Evolutionary conservation across 768 basidiomycete species (phyloP).

Genomic region (Crepidotus variabilis): DNA sequence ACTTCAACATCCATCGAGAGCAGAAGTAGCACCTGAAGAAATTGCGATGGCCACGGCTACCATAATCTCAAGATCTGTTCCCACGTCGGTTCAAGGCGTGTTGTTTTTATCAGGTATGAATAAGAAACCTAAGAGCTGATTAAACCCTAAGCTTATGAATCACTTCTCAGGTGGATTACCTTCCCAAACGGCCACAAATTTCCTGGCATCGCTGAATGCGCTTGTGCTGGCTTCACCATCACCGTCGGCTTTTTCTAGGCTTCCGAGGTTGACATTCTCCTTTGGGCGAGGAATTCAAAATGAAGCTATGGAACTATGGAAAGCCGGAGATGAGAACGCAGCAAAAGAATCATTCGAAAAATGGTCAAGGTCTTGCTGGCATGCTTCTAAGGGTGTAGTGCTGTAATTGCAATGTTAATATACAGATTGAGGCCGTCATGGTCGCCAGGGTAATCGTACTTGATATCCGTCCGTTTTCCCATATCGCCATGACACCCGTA

Average conservation of each 20-base stretch:
- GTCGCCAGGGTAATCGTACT: neutral
- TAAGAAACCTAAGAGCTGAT: neutral
- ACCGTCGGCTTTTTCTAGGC: slow-evolving; percentile 31
- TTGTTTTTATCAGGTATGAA: slow-evolving; percentile 45
- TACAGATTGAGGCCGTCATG: slow-evolving; percentile 6
- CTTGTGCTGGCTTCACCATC: slow-evolving; percentile 29
- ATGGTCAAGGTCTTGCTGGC: slow-evolving; percentile 40
- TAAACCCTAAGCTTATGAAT: neutral
- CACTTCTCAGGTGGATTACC: slow-evolving; percentile 35
- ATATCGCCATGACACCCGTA: too few relatives aligned
- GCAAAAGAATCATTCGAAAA: slow-evolving; percentile 36
- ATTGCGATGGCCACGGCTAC: slow-evolving; percentile 45
- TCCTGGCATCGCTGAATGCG: slow-evolving; percentile 38
- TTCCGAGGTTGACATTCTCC: slow-evolving; percentile 45
- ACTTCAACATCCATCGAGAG: slow-evolving; percentile 35
- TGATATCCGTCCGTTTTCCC: neutral
- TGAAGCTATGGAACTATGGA: slow-evolving; percentile 44
- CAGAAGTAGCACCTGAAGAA: slow-evolving; percentile 30
- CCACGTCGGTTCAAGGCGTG: slow-evolving; percentile 42
- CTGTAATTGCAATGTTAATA: slow-evolving; percentile 4
- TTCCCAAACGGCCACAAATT: slow-evolving; percentile 34
- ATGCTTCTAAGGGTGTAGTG: slow-evolving; percentile 34
- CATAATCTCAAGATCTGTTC: slow-evolving; percentile 41
- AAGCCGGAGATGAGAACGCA: slow-evolving; percentile 37
- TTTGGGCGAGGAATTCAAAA: slow-evolving; percentile 50